Base-by-base conservation (phyloP, 495 filamentous ascomycete species). In the Podospora comata region DNA sequence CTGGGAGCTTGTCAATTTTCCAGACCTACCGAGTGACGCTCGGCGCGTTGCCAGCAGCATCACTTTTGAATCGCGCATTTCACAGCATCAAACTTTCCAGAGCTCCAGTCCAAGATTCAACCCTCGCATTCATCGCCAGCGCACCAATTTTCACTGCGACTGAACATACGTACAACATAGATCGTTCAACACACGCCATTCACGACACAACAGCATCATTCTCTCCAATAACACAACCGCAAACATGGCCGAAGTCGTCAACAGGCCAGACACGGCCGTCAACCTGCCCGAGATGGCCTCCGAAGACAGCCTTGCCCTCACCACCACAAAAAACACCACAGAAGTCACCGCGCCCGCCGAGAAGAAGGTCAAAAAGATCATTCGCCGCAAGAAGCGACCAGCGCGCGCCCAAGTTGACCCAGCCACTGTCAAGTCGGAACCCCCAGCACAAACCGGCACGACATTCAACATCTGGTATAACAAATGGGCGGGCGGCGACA, bases 401-500 rank as follows among this genome's bases (percentile, higher is more conserved):
- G 91, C 90, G 57, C 82, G 87, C 54, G 81, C 84, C 0, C 87
- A 97, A 79, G 88, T 97, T 68, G 96, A 99, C 73, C 88, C 94
- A 1, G 85, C 88, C 7, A 87, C 88, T n/a, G 84, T 96, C 75
- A 84, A 84, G 63, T 88, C 88, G 61, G 91, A 96, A 68, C 90
- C 89, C 1, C 91, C 94, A 1, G 90, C 91, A 3, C 94, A 97
- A 71, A 97, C 94, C 0, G 95, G 95, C 55, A 94, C 91, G 0
- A 89, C 92, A 63, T 99, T 94, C 84, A 97, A 97, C 68, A 75
- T 78, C 53, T 78, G 74, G 74, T 94, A 96, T 77, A 96, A 95
- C 80, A 97, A 96, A 78, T 97, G 93, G 93, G 88, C 87, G 5
- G 95, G 94, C 62, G 94, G 96, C 67, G 94, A 99, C 77, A 89